Base-by-base conservation (phyloP, 306 rosid genomes). In the Casuarina glauca region DNA sequence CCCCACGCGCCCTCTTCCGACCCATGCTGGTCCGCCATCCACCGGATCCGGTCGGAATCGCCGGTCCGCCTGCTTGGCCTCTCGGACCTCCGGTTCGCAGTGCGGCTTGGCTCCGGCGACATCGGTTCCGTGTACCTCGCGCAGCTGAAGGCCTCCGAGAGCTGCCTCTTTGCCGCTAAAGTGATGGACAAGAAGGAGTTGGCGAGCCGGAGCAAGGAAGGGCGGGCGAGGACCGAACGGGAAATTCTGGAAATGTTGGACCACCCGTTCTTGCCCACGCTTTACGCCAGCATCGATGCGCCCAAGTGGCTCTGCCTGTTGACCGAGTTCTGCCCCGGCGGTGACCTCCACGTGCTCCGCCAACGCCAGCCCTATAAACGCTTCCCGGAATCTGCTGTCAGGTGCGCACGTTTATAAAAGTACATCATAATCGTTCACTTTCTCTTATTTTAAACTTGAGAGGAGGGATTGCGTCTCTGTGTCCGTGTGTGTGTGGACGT, bases 321-420 rank as follows among this genome's bases (percentile, higher is more conserved):
- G 48, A 90, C 97, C 2, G 97, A 92, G 88, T 92, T 92, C 76
- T 92, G 97, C 63, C 90, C 95, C 85, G 97, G 97, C 81, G 97
- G 97, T 6, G 97, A 92, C 84, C 85, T 92, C 69, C 97, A 92
- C 73, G 87, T 90, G 32, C 91, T 90, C 89, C 97, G 97, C 3
- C 97, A 92, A 76, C 97, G 95, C 50, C 93, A 87, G 76, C 86
- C 87, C 4, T 52, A 64, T 55, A 92, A 92, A 82, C 93, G 97
- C 85, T 92, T 90, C 85, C 42, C 39, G 3, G 90, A 92, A 69
- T 16, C 89, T 73, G 90, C 95, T 72, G 97, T 90, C 83, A 92
- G 97, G 97, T 90, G 80, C 90, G 86, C 68, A 81, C 86, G 32
- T 39, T 77, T 3, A 35, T 19, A 48, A 48, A 26, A 48, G 51